These are phyloP conservation scores for Rhynchosporium agropyri DNA, from an alignment of 2,329 filamentous ascomycete genomes.

Conservation along the genomic window DNA sequence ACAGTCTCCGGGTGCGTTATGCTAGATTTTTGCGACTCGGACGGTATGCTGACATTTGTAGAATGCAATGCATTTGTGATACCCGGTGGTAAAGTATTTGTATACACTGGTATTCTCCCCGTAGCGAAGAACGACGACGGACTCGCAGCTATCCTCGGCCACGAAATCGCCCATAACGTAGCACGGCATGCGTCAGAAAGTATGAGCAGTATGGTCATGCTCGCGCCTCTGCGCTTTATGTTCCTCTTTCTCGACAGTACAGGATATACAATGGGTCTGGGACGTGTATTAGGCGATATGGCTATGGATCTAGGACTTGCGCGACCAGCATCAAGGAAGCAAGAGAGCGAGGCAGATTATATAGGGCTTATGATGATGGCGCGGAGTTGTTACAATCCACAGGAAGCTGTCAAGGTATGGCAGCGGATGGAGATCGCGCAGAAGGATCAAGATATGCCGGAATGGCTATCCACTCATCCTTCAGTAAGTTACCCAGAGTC, in stretches of 20 bases:
- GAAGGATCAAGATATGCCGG: slow-evolving; percentile 57
- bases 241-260: slow-evolving; percentile 43
- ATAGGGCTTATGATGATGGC: slow-evolving; percentile 84
- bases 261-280: slow-evolving; percentile 34
- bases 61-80: slow-evolving; percentile 74
- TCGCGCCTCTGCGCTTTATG: slow-evolving; percentile 45
- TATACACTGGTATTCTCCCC: slow-evolving; percentile 72
- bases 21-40: too few species aligned
- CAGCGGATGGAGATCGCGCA: slow-evolving; percentile 61
- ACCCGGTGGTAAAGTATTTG: slow-evolving; percentile 79
- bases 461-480: slow-evolving; percentile 78
- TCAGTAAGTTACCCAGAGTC: slow-evolving; percentile 53
- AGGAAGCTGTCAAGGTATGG: slow-evolving; percentile 68
- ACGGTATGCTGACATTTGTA: slow-evolving; percentile 19
- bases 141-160: slow-evolving; percentile 74
- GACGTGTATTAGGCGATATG: slow-evolving; percentile 33
- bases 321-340: slow-evolving; percentile 68
- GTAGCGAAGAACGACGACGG: slow-evolving; percentile 68
- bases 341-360: slow-evolving; percentile 79
- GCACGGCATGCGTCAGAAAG: slow-evolving; percentile 70
- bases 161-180: slow-evolving; percentile 79
- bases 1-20: slow-evolving; percentile 56
- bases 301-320: slow-evolving; percentile 63
- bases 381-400: slow-evolving; percentile 74
- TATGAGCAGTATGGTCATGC: slow-evolving; percentile 47